Evolutionary conservation across 2,329 filamentous ascomycete species (phyloP).

Genomic region (Albophoma yamanashiensis): DNA sequence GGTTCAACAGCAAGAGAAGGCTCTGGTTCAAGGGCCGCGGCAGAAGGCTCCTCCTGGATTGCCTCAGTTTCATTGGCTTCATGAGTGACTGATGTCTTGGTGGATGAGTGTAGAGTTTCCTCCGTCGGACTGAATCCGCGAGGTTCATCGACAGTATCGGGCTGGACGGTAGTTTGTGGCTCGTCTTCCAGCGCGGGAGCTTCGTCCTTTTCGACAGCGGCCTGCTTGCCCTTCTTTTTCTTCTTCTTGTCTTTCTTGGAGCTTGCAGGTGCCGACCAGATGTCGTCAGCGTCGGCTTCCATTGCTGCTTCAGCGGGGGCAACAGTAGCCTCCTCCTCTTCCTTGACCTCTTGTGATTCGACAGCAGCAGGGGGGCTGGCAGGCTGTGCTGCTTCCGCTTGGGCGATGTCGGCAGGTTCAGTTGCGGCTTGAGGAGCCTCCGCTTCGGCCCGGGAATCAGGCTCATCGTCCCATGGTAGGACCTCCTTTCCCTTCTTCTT

Average conservation of each 20-base stretch:
- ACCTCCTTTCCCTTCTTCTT: constrained; percentile 6
- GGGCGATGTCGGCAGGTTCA: background rate
- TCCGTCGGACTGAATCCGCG: background rate
- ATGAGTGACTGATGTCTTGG: no score
- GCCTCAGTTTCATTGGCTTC: background rate
- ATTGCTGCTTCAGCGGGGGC: background rate
- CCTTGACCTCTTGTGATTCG: background rate
- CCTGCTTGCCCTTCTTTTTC: constrained; percentile 5
- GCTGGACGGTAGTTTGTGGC: background rate
- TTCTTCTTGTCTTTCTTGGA: constrained; percentile 7
- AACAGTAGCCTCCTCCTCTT: background rate
- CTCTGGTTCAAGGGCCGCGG: background rate
- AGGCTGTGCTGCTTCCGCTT: background rate
- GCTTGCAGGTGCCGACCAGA: background rate
- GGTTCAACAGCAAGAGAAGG: background rate
- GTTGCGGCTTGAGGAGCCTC: background rate
- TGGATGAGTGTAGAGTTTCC: background rate
- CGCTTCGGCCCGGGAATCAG: background rate
- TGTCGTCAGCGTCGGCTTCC: background rate
- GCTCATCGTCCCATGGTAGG: background rate
- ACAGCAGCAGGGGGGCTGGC: background rate
- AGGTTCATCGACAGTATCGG: background rate
- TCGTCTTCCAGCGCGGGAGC: background rate
- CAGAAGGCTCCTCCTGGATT: background rate
- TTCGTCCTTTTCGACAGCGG: background rate